Percentiles rank a stretch among this genome's conserved stretches.
Evolutionary conservation across 495 filamentous ascomycete genomes (phyloP).

Genomic region (Trichoderma virens): DNA sequence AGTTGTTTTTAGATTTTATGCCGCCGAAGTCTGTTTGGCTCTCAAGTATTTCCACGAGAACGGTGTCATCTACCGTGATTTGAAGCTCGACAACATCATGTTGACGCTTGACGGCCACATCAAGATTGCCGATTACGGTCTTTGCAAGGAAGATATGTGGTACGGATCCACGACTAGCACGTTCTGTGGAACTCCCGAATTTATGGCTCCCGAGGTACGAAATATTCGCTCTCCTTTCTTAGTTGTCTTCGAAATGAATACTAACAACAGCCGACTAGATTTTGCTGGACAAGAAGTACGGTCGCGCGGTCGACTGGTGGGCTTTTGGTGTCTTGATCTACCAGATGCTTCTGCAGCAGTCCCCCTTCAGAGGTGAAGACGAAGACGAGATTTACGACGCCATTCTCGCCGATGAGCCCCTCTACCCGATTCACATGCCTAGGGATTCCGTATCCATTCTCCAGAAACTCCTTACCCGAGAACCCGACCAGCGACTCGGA

Average conservation of each 20-base stretch:
- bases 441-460: conserved; percentile 95
- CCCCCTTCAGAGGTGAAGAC: conserved; percentile 97
- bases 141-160: conserved; percentile 99
- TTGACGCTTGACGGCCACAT: conserved; percentile 95
- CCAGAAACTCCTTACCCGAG: conserved; percentile 92
- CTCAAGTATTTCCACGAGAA: conserved; percentile 99
- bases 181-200: conserved; percentile 98
- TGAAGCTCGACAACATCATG: conserved; percentile 98
- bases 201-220: conserved; percentile 96
- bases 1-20: conserved; percentile 68
- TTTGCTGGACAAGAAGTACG: conserved; percentile 96
- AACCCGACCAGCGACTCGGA: conserved; percentile 86
- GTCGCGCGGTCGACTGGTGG: conserved; percentile 99
- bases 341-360: conserved; percentile 98
- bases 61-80: conserved; percentile 97
- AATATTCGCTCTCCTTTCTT: not conserved
- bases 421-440: conserved; percentile 99
- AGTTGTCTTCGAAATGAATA: no score
- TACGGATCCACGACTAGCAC: conserved; percentile 95
- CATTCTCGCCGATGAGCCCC: conserved; percentile 92
- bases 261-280: conserved; percentile 51
- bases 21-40: conserved; percentile 92
- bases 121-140: conserved; percentile 96
- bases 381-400: conserved; percentile 99
- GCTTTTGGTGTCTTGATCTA: conserved; percentile 99